A percentile compares a stretch with the other conserved stretches of the same genome.
phyloP scores from a whole-genome alignment of 139 green algal genomes.

The Chlamydomonas sphaeroides region DNA sequence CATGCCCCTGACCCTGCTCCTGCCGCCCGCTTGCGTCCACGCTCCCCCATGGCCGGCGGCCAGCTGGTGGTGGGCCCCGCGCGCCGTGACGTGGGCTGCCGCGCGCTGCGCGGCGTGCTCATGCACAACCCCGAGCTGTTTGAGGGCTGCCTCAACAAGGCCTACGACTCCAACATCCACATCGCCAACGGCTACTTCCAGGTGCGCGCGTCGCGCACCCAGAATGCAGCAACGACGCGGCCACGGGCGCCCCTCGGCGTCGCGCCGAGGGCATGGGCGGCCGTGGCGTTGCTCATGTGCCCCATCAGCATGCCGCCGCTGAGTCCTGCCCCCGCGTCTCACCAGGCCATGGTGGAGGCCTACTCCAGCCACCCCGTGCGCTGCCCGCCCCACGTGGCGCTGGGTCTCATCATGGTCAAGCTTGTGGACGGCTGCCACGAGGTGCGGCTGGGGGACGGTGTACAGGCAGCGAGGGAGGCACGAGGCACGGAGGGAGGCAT shows the following conservation, averaged over 20 bases:
- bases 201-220: conserved; percentile 5
- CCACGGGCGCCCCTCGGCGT: no score
- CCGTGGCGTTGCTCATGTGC: no score
- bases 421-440: conserved; percentile 77
- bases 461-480: no score
- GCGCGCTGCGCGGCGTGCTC: conserved; percentile 51
- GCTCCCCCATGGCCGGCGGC: background rate
- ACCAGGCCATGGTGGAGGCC: conserved; percentile 83
- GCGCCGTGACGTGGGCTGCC: conserved; percentile 24
- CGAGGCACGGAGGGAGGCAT: background rate
- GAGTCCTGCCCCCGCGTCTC: no score
- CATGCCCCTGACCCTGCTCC: no score
- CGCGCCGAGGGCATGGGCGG: no score
- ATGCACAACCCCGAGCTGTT: conserved; percentile 59
- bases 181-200: conserved; percentile 48
- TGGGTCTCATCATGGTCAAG: conserved; percentile 95
- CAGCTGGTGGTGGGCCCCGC: conserved; percentile 6
- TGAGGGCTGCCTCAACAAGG: conserved; percentile 69
- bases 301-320: no score
- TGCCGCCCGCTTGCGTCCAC: no score
- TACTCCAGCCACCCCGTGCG: conserved; percentile 62
- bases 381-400: conserved; percentile 70
- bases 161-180: conserved; percentile 66
- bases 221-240: no score
- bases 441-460: no score